A percentile compares a stretch with the other conserved stretches of the same genome.
phyloP scores from a whole-genome alignment of 331 rosid species.

The Acacia pycnantha region DNA sequence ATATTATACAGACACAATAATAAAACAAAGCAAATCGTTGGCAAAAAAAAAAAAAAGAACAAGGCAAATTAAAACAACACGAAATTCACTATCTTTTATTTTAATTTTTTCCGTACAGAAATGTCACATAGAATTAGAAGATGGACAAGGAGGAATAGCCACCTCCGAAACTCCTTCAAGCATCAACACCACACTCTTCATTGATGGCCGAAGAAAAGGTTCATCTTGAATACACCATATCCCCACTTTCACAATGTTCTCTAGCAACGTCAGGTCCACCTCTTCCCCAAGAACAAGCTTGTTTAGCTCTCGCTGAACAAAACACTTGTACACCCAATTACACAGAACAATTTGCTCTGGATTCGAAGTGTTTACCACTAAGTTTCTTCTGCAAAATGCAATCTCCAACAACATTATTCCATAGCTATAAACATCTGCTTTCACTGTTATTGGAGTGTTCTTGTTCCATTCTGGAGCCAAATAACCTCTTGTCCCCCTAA shows the following conservation, averaged over 20 bases:
- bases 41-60: neutral
- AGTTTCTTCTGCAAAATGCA: conserved; percentile 40
- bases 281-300: neutral
- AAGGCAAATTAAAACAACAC: neutral
- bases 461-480: conserved; percentile 52
- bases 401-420: conserved; percentile 47
- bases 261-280: neutral
- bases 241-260: neutral
- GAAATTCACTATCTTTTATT: neutral
- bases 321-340: conserved; percentile 37
- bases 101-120: neutral
- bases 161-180: conserved; percentile 34
- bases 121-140: neutral
- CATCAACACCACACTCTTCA: conserved; percentile 25
- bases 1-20: neutral
- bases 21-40: neutral
- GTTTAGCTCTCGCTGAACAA: conserved; percentile 15
- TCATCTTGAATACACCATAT: neutral
- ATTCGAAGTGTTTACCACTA: conserved; percentile 5
- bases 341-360: conserved; percentile 38
- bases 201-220: neutral
- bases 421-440: conserved; percentile 54
- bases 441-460: conserved; percentile 43
- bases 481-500: conserved; percentile 60
- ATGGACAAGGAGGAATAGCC: conserved; percentile 40